Percentiles rank a stretch among this genome's conserved stretches.
These are phyloP conservation scores for Arthrobotrys pseudoclavata DNA, from an alignment of 2,329 filamentous ascomycete species.

Conservation along the genomic window DNA sequence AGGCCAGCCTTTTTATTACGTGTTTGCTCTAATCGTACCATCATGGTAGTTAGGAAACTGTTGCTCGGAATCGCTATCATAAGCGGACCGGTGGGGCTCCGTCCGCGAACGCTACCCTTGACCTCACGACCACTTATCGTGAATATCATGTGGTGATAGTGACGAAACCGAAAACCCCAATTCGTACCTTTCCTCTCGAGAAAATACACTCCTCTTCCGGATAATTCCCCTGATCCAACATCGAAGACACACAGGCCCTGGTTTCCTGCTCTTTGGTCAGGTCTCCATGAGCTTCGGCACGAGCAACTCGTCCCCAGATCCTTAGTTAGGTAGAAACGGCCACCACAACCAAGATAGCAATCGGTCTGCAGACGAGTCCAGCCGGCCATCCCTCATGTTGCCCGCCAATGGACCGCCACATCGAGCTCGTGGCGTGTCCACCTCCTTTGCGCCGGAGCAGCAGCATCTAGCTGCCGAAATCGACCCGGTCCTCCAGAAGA, in stretches of 20 bases:
- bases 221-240: conserved; percentile 17
- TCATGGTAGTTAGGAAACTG: conserved; percentile 18
- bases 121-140: conserved; percentile 57
- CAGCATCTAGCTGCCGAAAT: conserved; percentile 66
- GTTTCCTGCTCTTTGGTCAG: background rate
- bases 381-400: conserved; percentile 48
- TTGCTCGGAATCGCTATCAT: conserved; percentile 57
- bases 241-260: background rate
- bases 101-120: conserved; percentile 58
- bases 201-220: background rate
- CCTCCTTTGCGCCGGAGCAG: conserved; percentile 59
- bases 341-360: conserved; percentile 11
- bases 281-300: conserved; percentile 55
- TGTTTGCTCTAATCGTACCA: conserved; percentile 18
- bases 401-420: conserved; percentile 51
- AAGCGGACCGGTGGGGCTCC: conserved; percentile 58
- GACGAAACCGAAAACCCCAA: conserved; percentile 32
- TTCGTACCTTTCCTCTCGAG: conserved; percentile 24
- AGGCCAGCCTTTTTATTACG: conserved; percentile 1
- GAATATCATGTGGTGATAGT: conserved; percentile 47
- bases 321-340: conserved; percentile 39
- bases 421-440: conserved; percentile 59
- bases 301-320: conserved; percentile 17
- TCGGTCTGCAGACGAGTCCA: conserved; percentile 23
- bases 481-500: conserved; percentile 65